phyloP scores from a whole-genome alignment of 108 stramenopile genomes.

The Thalassiosira profunda region DNA sequence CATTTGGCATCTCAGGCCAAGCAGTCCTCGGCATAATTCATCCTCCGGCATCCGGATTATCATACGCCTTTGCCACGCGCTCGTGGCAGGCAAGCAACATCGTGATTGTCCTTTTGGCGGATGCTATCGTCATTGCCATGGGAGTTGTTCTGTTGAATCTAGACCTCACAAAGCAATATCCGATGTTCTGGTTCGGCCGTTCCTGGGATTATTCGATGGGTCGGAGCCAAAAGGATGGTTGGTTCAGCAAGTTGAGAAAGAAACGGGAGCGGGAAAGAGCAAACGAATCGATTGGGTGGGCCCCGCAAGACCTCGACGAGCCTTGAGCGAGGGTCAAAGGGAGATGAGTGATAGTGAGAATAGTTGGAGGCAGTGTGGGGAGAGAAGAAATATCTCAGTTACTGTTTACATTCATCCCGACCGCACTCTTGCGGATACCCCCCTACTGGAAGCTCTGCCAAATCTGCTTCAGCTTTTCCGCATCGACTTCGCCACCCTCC shows the following conservation, averaged over 20 bases:
- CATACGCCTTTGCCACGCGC: constrained; percentile 5
- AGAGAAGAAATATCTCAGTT: too few species aligned
- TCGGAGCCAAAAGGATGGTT: too few species aligned
- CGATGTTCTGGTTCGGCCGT: constrained; percentile 22
- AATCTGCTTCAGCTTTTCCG: constrained; percentile 6
- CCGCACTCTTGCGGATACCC: too few species aligned
- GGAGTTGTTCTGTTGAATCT: constrained; percentile 23
- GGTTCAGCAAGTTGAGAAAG: too few species aligned
- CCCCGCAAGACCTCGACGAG: too few species aligned
- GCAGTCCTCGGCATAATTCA: constrained; percentile 29
- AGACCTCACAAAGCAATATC: constrained; percentile 19
- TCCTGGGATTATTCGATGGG: too few species aligned
- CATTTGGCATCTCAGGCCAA: constrained; percentile 25
- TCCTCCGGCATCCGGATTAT: constrained; percentile 26
- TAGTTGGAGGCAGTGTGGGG: too few species aligned
- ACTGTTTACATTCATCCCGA: too few species aligned
- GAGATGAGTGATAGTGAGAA: too few species aligned
- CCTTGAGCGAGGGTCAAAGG: too few species aligned
- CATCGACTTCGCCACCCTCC: neutral
- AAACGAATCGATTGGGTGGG: too few species aligned
- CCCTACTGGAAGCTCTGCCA: constrained; percentile 40
- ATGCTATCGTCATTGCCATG: constrained; percentile 1
- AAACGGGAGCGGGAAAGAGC: too few species aligned
- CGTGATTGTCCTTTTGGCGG: neutral
- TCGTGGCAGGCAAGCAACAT: constrained; percentile 24